Base-by-base conservation (phyloP, 345 rosid species). In the Zanthoxylum bungeanum region DNA sequence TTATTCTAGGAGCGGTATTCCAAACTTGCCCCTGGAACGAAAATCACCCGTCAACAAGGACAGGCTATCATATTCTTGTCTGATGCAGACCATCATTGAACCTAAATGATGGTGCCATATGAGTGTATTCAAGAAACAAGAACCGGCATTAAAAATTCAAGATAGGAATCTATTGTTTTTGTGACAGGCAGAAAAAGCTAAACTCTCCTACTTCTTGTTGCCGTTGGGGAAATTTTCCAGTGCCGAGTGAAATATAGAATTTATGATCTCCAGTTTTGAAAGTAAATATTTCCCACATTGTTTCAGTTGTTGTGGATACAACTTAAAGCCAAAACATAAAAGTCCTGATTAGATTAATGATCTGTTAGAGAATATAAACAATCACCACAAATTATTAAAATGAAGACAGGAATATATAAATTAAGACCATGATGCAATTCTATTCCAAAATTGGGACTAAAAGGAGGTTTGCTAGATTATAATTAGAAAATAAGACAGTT, bases 1-100 rank as follows among this genome's bases (percentile, higher is more conserved):
- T n/a, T n/a, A n/a, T n/a, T n/a, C n/a, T n/a, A n/a, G n/a, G n/a
- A n/a, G n/a, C n/a, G n/a, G n/a, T n/a, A n/a, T n/a, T n/a, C n/a
- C n/a, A n/a, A n/a, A n/a, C n/a, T n/a, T n/a, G n/a, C n/a, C n/a
- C n/a, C n/a, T n/a, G n/a, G n/a, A n/a, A n/a, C n/a, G n/a, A n/a
- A n/a, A n/a, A n/a, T n/a, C n/a, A n/a, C n/a, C n/a, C n/a, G n/a
- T n/a, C n/a, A n/a, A n/a, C n/a, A 63, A 69, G 75, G 76, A 78
- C 82, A 78, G 76, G 59, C 63, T 72, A 60, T 75, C 75, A 19
- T 58, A 16, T 42, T 16, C 6, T 46, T 77, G 80, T 82, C 81
- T 44, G 65, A 31, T 52, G 65, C 66, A 47, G 53, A 68, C 28
- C 60, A 78, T 69, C 44, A 62, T 49, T 33, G 68, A 68, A 49